Conservation (phyloP, 116 monocot species). For the Dioscorea cayenensis region DNA sequence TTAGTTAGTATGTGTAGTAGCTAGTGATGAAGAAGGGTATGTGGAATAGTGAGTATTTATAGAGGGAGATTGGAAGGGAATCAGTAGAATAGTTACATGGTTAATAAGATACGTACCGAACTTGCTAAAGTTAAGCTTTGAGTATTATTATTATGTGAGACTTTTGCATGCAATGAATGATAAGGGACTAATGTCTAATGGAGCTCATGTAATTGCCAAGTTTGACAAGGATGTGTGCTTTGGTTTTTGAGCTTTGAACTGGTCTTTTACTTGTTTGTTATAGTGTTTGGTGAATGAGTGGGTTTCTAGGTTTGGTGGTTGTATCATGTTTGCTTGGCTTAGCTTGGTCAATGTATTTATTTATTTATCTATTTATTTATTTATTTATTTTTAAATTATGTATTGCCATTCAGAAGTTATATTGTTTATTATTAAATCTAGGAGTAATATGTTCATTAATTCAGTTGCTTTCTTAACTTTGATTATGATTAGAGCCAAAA, state of each 20-base stretch:
- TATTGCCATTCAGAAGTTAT: too few relatives aligned
- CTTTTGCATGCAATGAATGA: not conserved
- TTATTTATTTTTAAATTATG: too few relatives aligned
- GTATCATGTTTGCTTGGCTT: not conserved
- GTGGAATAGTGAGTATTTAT: not conserved
- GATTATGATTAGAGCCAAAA: too few relatives aligned
- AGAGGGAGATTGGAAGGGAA: not conserved
- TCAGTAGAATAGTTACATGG: too few relatives aligned
- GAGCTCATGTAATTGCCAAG: not conserved
- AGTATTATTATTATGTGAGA: too few relatives aligned
- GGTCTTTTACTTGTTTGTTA: not conserved
- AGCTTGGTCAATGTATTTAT: not conserved
- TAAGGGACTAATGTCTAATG: not conserved
- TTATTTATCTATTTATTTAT: too few relatives aligned
- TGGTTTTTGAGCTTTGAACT: not conserved
- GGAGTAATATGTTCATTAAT: too few relatives aligned
- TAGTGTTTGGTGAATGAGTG: not conserved
- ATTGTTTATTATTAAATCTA: too few relatives aligned
- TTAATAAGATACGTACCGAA: too few relatives aligned
- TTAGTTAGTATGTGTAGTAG: not conserved
- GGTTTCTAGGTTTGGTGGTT: not conserved
- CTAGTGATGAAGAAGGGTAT: too few relatives aligned
- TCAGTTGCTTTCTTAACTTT: too few relatives aligned
- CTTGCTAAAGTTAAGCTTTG: too few relatives aligned
- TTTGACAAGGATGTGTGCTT: not conserved